A percentile compares a stretch with the other conserved stretches of the same genome.
Evolutionary conservation across 2,329 filamentous ascomycete genomes (phyloP).

Genomic region (Colletotrichum siamense): DNA sequence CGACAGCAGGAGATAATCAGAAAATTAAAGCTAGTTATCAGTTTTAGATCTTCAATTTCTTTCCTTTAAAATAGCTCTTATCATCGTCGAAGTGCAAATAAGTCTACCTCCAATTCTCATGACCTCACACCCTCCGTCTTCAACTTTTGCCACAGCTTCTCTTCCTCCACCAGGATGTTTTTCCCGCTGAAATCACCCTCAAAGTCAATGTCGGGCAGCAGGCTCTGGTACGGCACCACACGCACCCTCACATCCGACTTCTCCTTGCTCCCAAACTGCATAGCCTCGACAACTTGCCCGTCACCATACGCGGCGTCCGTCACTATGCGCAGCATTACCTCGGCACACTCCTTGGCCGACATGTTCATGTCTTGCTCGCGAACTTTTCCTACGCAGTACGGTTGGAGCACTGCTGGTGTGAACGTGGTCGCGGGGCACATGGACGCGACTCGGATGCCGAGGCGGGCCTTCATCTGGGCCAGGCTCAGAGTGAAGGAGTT

Average conservation of each 20-base stretch:
- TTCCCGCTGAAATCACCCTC: not conserved
- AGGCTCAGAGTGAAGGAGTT: conserved; percentile 22
- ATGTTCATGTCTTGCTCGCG: conserved; percentile 13
- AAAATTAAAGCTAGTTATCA: no score
- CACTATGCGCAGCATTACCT: conserved; percentile 16
- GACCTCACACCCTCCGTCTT: not conserved
- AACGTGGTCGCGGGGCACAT: conserved; percentile 21
- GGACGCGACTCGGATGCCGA: conserved; percentile 23
- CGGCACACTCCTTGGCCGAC: not conserved
- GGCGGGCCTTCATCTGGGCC: not conserved
- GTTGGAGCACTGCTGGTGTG: not conserved
- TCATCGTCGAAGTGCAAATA: no score
- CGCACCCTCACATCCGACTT: conserved; percentile 9
- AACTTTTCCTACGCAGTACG: not conserved
- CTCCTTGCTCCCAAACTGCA: conserved; percentile 12
- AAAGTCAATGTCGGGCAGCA: not conserved
- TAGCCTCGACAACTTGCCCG: conserved; percentile 23
- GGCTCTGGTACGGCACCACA: conserved; percentile 3
- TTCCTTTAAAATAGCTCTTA: no score
- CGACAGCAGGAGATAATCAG: no score
- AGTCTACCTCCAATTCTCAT: not conserved
- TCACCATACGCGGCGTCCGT: conserved; percentile 20
- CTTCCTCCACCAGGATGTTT: not conserved
- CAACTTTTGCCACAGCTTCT: not conserved
- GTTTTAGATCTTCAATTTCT: no score